Percentiles rank a stretch among this genome's conserved stretches.
Evolutionary conservation across 1,284 basidiomycete species (phyloP).

Genomic region (Puccinia hordei): DNA sequence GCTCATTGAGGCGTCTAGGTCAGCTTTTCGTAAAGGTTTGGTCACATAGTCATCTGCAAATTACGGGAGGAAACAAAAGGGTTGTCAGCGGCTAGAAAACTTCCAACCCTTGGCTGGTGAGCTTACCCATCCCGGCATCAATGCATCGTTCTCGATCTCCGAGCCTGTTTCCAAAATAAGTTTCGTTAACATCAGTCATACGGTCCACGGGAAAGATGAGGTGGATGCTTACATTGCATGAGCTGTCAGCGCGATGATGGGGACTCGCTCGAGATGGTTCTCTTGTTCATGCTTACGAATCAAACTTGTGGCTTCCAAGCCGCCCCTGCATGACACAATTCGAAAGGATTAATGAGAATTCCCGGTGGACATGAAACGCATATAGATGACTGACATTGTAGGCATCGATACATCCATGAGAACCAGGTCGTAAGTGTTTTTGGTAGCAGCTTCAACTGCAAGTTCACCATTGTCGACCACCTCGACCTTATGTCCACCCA

Average conservation of each 20-base stretch:
- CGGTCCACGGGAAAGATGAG: background rate
- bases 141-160: constrained; percentile 90
- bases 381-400: constrained; percentile 50
- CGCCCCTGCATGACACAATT: constrained; percentile 60
- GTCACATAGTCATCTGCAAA: constrained; percentile 62
- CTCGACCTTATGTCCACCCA: constrained; percentile 92
- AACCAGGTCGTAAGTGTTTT: constrained; percentile 67
- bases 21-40: constrained; percentile 60
- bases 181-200: background rate
- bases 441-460: constrained; percentile 84
- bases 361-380: background rate
- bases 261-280: constrained; percentile 72
- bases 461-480: constrained; percentile 96
- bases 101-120: too few relatives aligned
- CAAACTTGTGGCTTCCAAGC: constrained; percentile 68
- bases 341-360: background rate
- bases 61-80: background rate
- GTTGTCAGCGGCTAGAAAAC: background rate
- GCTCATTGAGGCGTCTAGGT: constrained; percentile 54
- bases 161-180: constrained; percentile 59
- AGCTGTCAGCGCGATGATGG: constrained; percentile 87
- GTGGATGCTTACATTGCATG: constrained; percentile 68
- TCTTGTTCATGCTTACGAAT: constrained; percentile 73
- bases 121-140: constrained; percentile 75
- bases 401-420: constrained; percentile 98